Base-by-base conservation (phyloP, 23 red algal genomes). In the Pyropia haitanensis region DNA sequence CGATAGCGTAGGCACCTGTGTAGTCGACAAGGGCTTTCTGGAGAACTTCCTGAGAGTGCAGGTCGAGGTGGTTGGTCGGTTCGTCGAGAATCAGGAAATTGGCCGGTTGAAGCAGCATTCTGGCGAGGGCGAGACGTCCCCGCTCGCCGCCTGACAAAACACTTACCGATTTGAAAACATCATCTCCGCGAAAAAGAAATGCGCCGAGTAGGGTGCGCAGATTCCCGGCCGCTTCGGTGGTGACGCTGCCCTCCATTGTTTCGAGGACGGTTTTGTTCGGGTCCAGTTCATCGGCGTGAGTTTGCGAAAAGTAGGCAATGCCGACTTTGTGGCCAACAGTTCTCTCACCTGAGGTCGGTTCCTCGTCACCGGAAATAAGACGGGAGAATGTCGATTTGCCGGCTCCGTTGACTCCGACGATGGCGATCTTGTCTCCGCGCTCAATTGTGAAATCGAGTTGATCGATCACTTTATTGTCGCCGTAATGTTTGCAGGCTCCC, bases 51-150 rank as follows among this genome's bases (percentile, higher is more conserved):
- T 34, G 33, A 5, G 48, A 54, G 27, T 77, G 33, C 10, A 51
- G 33, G 56, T 77, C 72, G 7, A 77, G 34, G 23, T 77, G 72
- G 51, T 77, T 77, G 15, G 78, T 83, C 12, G 78, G 78, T 31
- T 83, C 78, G 58, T 83, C 78, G 15, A 83, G 71, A 4, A 83
- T 15, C 32, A 83, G 26, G 4, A 83, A 23, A 64, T 75, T 51
- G 5, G 59, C 24, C 31, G 33, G 58, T 10, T 44, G 8, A 18
- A 67, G 25, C 50, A 77, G 30, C 25, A 77, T 34, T 14, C 63
- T 24, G 10, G 33, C 58, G 10, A 77, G 63, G 10, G 63, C 72
- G 10, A 77, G 24, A 5, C 72, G 72, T 9, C 59, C 24, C 58
- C 52, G 39, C 63, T 77, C 72, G n/a, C 72, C 72, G 58, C 72